Evolutionary conservation across 140 eudicot species (phyloP).

Genomic region (Ambrosia hybrid): DNA sequence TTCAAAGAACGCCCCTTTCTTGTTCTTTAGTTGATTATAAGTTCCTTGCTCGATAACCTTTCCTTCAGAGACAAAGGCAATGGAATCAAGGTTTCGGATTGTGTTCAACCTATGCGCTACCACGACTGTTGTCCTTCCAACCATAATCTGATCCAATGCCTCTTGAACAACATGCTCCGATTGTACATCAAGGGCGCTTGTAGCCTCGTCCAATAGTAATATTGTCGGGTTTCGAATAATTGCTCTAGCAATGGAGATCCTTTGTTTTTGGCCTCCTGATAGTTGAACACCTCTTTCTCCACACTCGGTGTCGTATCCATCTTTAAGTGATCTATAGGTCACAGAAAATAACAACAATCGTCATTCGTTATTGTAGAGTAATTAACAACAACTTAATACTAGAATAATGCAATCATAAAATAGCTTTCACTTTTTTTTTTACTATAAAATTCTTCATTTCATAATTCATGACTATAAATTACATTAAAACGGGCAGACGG

Average conservation of each 20-base stretch:
- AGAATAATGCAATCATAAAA: too few relatives aligned
- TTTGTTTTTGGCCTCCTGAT: constrained; percentile 91
- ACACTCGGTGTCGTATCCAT: constrained; percentile 83
- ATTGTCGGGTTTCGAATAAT: constrained; percentile 65
- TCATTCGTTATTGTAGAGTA: background rate
- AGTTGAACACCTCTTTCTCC: constrained; percentile 93
- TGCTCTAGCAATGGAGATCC: constrained; percentile 86
- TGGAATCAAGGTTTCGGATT: constrained; percentile 68
- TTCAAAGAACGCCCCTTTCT: constrained; percentile 79
- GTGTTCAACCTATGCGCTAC: constrained; percentile 93
- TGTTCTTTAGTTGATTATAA: constrained; percentile 68
- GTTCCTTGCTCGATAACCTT: constrained; percentile 79
- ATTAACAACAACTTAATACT: too few relatives aligned
- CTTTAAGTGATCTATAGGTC: constrained; percentile 59
- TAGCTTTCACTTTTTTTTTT: too few relatives aligned
- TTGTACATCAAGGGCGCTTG: constrained; percentile 87
- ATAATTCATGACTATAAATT: too few relatives aligned
- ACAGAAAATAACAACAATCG: background rate
- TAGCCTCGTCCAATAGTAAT: constrained; percentile 80
- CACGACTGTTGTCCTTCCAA: constrained; percentile 84
- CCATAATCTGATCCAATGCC: constrained; percentile 86
- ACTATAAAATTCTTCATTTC: too few relatives aligned
- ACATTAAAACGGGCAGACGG: too few relatives aligned
- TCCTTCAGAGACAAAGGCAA: constrained; percentile 81
- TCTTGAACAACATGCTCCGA: constrained; percentile 91